Percentiles rank a stretch among this genome's conserved stretches.
Evolutionary conservation across 2,329 filamentous ascomycete genomes (phyloP).

Genomic region (Calonectria hongkongensis): DNA sequence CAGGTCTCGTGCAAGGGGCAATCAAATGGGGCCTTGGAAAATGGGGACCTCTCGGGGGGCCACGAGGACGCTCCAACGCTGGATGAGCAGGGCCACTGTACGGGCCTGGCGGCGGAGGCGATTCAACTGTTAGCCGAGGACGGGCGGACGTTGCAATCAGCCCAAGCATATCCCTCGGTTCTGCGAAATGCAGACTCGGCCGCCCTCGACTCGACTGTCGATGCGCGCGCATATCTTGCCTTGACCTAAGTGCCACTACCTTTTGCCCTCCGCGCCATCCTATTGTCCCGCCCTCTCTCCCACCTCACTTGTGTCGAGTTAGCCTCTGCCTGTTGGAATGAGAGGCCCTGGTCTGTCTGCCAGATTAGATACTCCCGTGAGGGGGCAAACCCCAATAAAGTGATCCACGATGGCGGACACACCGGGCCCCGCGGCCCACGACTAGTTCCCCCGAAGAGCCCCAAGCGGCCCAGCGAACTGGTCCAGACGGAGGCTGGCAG

Average conservation of each 20-base stretch:
- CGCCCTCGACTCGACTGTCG: slow-evolving; percentile 14
- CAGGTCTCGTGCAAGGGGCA: slow-evolving; percentile 35
- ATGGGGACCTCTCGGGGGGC: slow-evolving; percentile 22
- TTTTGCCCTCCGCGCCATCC: not conserved
- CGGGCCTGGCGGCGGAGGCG: slow-evolving; percentile 27
- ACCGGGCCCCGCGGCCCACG: slow-evolving; percentile 44
- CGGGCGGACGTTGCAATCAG: slow-evolving; percentile 35
- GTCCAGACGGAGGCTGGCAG: slow-evolving; percentile 44
- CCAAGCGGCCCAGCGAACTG: slow-evolving; percentile 47
- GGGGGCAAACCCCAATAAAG: slow-evolving; percentile 50
- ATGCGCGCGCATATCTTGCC: slow-evolving; percentile 7
- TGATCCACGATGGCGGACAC: slow-evolving; percentile 54
- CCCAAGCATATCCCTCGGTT: slow-evolving; percentile 29
- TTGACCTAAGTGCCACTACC: slow-evolving; percentile 33
- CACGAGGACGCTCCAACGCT: slow-evolving; percentile 33
- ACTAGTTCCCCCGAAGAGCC: slow-evolving; percentile 49
- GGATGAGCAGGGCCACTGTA: slow-evolving; percentile 16
- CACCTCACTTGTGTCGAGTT: not conserved
- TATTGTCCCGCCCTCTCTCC: not conserved
- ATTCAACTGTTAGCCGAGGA: slow-evolving; percentile 38
- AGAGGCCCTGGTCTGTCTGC: slow-evolving; percentile 36
- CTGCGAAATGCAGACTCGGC: slow-evolving; percentile 14
- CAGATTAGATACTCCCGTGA: slow-evolving; percentile 36
- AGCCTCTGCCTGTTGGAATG: slow-evolving; percentile 46
- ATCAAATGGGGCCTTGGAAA: slow-evolving; percentile 22